Conservation (phyloP, 2,329 filamentous ascomycete species). For the Lachnellula suecica region DNA sequence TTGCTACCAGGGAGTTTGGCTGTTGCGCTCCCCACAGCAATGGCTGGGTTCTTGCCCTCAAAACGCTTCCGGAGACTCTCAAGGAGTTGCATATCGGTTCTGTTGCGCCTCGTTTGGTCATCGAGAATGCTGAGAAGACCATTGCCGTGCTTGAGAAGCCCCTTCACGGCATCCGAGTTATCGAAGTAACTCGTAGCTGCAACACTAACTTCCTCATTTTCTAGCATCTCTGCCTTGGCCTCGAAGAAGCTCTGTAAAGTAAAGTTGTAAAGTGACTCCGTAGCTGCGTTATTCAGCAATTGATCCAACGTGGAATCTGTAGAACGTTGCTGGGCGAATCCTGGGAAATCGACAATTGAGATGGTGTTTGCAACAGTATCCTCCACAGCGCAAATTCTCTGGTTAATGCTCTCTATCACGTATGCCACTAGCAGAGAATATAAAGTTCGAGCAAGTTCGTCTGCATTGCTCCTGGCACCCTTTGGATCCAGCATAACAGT, state of each 20-base stretch:
- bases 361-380: slow-evolving; percentile 91
- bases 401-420: slow-evolving; percentile 90
- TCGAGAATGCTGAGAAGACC: slow-evolving; percentile 92
- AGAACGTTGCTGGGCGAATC: slow-evolving; percentile 82
- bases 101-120: slow-evolving; percentile 88
- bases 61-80: slow-evolving; percentile 92
- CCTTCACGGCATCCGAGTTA: slow-evolving; percentile 91
- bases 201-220: slow-evolving; percentile 89
- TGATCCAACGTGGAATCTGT: slow-evolving; percentile 89
- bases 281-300: slow-evolving; percentile 90
- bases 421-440: slow-evolving; percentile 94
- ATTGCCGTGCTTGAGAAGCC: slow-evolving; percentile 87
- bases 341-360: slow-evolving; percentile 93
- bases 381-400: slow-evolving; percentile 81
- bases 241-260: slow-evolving; percentile 96
- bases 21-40: slow-evolving; percentile 73
- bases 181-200: slow-evolving; percentile 96
- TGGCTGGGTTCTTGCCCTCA: slow-evolving; percentile 89
- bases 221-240: slow-evolving; percentile 86
- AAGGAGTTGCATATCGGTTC: slow-evolving; percentile 84
- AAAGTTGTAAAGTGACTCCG: slow-evolving; percentile 88
- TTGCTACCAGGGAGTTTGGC: slow-evolving; percentile 83
- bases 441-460: slow-evolving; percentile 88
- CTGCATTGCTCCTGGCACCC: slow-evolving; percentile 86
- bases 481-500: slow-evolving; percentile 95